Evolutionary conservation across 257 asterid genomes (phyloP).

Genomic region (Solanum okadae): DNA sequence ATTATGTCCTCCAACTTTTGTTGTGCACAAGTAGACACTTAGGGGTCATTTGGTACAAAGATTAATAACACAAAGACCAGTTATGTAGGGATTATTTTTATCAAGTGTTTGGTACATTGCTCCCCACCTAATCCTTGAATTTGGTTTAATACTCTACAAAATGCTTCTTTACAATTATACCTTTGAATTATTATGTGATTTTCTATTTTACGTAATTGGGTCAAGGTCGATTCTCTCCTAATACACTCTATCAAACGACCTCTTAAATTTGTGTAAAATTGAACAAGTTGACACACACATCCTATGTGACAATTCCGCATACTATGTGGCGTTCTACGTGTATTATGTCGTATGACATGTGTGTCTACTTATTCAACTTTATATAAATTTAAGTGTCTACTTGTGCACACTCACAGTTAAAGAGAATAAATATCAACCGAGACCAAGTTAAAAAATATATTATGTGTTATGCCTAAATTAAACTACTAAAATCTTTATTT

Average conservation of each 20-base stretch:
- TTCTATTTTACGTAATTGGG: background rate
- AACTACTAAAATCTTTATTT: background rate
- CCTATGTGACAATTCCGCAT: background rate
- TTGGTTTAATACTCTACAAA: background rate
- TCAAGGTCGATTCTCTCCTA: too few relatives aligned
- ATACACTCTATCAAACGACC: background rate
- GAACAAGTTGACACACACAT: background rate
- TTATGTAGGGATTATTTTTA: too few relatives aligned
- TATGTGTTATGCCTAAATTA: background rate
- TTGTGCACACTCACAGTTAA: background rate
- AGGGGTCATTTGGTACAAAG: background rate
- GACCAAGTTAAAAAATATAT: fast-evolving
- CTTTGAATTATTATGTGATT: too few relatives aligned
- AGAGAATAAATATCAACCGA: background rate
- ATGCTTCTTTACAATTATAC: background rate
- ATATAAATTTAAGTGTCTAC: background rate
- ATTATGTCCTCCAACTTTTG: too few relatives aligned
- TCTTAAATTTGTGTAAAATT: too few relatives aligned
- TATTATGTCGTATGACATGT: too few relatives aligned
- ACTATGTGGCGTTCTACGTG: fast-evolving
- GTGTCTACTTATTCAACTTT: background rate
- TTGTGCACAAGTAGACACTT: background rate
- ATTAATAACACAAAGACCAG: too few relatives aligned
- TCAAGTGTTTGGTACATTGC: background rate
- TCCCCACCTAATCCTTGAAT: background rate